phyloP scores from a whole-genome alignment of 805 yeast species.

The Kluyveromyces siamensis region DNA sequence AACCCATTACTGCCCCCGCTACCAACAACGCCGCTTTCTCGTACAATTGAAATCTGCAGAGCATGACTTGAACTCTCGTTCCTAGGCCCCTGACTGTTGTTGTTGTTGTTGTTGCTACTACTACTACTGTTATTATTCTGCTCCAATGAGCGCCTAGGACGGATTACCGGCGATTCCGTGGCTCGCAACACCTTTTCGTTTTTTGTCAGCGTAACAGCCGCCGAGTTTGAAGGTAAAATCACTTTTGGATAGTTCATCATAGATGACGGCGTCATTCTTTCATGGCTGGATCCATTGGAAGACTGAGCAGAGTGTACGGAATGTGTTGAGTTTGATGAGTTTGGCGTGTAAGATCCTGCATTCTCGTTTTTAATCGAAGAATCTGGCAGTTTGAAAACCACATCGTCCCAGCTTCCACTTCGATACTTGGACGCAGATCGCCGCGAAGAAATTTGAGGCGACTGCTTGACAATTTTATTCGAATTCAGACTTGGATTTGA shows the following conservation, averaged over 20 bases:
- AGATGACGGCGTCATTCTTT: conserved; percentile 11
- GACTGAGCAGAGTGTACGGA: not conserved
- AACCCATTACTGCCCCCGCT: too few relatives aligned
- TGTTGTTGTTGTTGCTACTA: not conserved
- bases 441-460: conserved; percentile 20
- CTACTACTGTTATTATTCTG: not conserved
- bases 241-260: conserved; percentile 21
- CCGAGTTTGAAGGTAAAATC: conserved; percentile 16
- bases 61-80: too few relatives aligned
- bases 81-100: too few relatives aligned
- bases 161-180: conserved; percentile 22
- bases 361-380: not conserved
- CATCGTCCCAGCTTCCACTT: conserved; percentile 20
- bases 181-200: conserved; percentile 14
- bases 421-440: conserved; percentile 13
- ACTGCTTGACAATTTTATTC: conserved; percentile 26
- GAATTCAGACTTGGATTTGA: conserved; percentile 5
- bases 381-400: conserved; percentile 21
- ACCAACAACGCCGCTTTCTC: too few relatives aligned
- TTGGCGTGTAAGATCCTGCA: not conserved
- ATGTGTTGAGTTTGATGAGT: conserved; percentile 6
- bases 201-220: conserved; percentile 5
- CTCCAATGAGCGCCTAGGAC: conserved; percentile 7
- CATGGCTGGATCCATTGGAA: conserved; percentile 1
- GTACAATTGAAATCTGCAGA: too few relatives aligned